phyloP scores from a whole-genome alignment of 768 basidiomycete species.

The Agaricus blazei region DNA sequence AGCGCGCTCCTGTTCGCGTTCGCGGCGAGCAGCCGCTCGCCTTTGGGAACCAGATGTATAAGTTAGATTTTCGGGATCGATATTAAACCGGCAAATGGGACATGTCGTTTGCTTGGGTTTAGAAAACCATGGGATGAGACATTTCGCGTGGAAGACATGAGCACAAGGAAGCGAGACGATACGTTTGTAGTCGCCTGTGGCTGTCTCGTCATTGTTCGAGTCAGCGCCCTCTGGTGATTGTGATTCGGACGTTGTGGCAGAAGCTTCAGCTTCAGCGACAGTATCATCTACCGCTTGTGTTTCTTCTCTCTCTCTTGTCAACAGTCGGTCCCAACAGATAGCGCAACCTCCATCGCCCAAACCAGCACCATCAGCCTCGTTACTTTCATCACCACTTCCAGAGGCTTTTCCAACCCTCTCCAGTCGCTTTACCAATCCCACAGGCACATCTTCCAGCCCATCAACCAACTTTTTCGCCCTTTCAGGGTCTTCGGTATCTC shows the following conservation, averaged over 20 bases:
- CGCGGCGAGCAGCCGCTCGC: constrained; percentile 13
- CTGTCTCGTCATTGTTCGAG: background rate
- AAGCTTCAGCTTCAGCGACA: background rate
- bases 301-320: background rate
- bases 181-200: constrained; percentile 21
- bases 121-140: constrained; percentile 80
- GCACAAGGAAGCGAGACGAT: constrained; percentile 74
- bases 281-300: background rate
- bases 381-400: background rate
- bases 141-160: constrained; percentile 76
- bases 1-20: background rate
- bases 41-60: constrained; percentile 27
- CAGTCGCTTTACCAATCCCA: constrained; percentile 10
- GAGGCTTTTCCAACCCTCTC: constrained; percentile 10
- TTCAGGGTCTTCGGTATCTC: constrained; percentile 12
- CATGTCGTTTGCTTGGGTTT: constrained; percentile 76
- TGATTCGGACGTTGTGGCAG: background rate
- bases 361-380: constrained; percentile 1
- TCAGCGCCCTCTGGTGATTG: background rate
- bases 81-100: constrained; percentile 78
- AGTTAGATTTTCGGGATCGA: constrained; percentile 75
- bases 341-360: constrained; percentile 13
- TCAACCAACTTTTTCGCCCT: constrained; percentile 11
- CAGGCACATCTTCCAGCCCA: constrained; percentile 11
- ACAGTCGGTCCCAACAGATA: constrained; percentile 12